Evolutionary conservation across 2,329 filamentous ascomycete species (phyloP).

Genomic region (Phyllosticta citribraziliensis): DNA sequence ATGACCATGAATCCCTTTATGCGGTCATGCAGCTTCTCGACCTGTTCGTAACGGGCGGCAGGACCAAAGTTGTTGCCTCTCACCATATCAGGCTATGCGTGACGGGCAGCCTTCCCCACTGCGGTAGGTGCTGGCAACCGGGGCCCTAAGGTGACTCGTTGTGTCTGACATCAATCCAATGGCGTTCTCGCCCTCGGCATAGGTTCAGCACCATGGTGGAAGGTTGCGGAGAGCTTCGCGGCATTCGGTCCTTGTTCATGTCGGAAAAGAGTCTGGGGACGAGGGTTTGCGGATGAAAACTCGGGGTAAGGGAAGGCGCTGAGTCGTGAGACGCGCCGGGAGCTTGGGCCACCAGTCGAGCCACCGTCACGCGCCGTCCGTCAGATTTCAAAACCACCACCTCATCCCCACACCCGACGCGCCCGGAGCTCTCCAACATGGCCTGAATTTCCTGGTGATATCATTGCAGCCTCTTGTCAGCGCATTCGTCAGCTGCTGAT

Average conservation of each 20-base stretch:
- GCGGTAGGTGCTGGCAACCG: not conserved
- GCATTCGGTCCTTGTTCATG: not conserved
- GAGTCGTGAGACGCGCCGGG: not conserved
- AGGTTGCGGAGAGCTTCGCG: not conserved
- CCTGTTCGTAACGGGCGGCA: not conserved
- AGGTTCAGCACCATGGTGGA: not conserved
- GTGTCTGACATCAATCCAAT: not conserved
- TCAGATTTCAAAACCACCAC: not conserved
- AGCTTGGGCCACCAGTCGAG: not conserved
- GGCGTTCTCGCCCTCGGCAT: not conserved
- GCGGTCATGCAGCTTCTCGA: not conserved
- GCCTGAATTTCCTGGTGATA: not conserved
- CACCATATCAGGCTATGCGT: not conserved
- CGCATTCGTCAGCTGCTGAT: not conserved
- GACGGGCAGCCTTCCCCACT: not conserved
- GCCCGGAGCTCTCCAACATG: not conserved
- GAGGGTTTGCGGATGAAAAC: not conserved
- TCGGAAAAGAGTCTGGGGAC: not conserved
- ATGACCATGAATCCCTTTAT: not conserved
- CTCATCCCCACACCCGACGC: not conserved
- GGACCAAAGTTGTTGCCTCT: not conserved
- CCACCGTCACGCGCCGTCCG: not conserved
- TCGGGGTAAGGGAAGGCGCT: not conserved
- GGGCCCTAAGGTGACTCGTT: not conserved
- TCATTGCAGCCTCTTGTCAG: not conserved